Evolutionary conservation across 2,329 filamentous ascomycete species (phyloP).

Genomic region (Keithomyces neogunnii): DNA sequence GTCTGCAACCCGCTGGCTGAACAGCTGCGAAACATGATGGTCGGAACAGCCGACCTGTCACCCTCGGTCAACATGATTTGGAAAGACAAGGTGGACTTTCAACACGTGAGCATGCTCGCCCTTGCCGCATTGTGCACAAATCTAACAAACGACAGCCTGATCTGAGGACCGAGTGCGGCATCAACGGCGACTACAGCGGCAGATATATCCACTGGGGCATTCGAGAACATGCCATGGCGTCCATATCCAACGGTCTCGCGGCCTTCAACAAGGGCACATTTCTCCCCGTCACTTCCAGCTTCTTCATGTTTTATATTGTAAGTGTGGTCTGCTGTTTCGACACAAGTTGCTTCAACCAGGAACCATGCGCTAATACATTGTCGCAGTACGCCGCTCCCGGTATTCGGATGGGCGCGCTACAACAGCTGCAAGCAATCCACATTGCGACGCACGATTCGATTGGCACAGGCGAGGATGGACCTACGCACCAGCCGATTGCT

Average conservation of each 20-base stretch:
- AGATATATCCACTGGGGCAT: slow-evolving; percentile 54
- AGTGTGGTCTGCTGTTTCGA: slow-evolving; percentile 1
- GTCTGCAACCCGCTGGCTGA: slow-evolving; percentile 43
- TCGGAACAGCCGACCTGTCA: slow-evolving; percentile 44
- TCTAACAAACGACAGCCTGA: slow-evolving; percentile 17
- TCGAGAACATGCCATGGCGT: slow-evolving; percentile 53
- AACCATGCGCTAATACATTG: neutral
- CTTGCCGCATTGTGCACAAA: too few relatives aligned
- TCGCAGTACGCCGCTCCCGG: slow-evolving; percentile 43
- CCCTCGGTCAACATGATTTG: slow-evolving; percentile 49
- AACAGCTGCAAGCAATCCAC: slow-evolving; percentile 47
- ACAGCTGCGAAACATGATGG: slow-evolving; percentile 38
- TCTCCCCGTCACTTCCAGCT: slow-evolving; percentile 48
- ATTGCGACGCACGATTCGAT: slow-evolving; percentile 54
- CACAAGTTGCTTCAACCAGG: neutral
- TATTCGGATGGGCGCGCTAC: slow-evolving; percentile 52
- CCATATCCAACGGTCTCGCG: slow-evolving; percentile 49
- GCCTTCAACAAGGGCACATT: slow-evolving; percentile 47
- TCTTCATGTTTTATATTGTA: slow-evolving; percentile 53
- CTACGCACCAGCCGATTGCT: slow-evolving; percentile 54
- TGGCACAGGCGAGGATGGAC: slow-evolving; percentile 51
- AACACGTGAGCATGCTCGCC: slow-evolving; percentile 21
- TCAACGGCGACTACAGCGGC: slow-evolving; percentile 45
- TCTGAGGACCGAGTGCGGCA: slow-evolving; percentile 33
- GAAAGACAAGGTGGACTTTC: slow-evolving; percentile 42